Base-by-base conservation (phyloP, 371 early-diverging fungal species). In the Mortierella sp. region DNA sequence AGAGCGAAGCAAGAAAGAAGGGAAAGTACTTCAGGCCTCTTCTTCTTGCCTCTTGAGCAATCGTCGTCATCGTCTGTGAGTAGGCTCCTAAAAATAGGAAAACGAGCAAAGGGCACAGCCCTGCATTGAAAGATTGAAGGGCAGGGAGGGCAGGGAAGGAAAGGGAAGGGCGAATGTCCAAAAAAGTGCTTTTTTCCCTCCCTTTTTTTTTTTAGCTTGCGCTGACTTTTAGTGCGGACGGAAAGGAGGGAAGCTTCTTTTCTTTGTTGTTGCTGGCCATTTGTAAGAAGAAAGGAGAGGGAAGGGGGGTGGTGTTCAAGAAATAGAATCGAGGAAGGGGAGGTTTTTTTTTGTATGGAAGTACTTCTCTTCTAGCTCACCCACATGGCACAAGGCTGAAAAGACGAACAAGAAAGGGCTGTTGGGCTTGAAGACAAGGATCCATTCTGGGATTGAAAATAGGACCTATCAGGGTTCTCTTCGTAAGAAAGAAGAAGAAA, bases 301-400 rank as follows among this genome's bases (percentile, higher is more conserved):
- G 55, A 6, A 26, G 26, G 61, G 61, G 37, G 64, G 64, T 37
- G 40, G 64, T 64, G 64, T 64, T 28, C 59, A 59, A 31, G 59
- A 28, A 59, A 13, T 16, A 59, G 5, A 31, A 19, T 26, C 19
- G 61, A 34, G 61, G 16, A 16, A 31, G 61, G n/a, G n/a, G n/a
- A n/a, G n/a, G n/a, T n/a, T n/a, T n/a, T n/a, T 19, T 34, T 61
- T 13, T 31, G 9, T 11, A 57, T 26, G 57, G 13, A 28, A 21
- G 53, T 53, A 53, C 26, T 21, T n/a, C 10, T n/a, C 4, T 28
- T 57, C 28, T 55, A 5, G 28, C 28, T 57, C 57, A 57, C 61
- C 64, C 64, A 64, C 64, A 64, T 64, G 64, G 64, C 64, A 64
- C 19, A 64, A 59, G 48, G 48, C 48, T 46, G 48, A 31, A 37